Conservation (phyloP, 202 grass and related monocot species). For the Musa balbisiana region DNA sequence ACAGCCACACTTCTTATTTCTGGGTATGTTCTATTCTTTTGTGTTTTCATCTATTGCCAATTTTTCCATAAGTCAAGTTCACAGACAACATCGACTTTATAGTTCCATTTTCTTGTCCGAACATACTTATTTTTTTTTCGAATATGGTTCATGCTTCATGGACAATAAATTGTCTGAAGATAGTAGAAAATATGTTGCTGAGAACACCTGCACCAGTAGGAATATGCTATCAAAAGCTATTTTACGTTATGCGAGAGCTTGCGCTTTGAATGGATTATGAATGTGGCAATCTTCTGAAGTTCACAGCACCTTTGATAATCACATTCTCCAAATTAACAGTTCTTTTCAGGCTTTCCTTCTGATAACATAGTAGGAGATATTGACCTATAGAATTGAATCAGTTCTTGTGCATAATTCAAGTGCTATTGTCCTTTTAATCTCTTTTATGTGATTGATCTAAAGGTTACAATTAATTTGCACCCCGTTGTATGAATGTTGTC, state of each 20-base stretch:
- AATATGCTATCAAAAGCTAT: constrained; percentile 68
- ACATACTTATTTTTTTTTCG: background rate
- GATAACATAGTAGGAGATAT: background rate
- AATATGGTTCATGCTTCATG: constrained; percentile 16
- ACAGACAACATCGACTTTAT: too few species aligned
- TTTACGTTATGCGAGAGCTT: constrained; percentile 49
- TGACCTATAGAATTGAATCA: too few species aligned
- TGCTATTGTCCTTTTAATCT: too few species aligned
- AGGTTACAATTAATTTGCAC: background rate
- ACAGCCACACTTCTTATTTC: constrained; percentile 30
- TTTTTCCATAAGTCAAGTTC: too few species aligned
- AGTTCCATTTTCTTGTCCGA: too few species aligned
- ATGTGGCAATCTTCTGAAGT: constrained; percentile 60
- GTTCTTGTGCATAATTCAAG: too few species aligned
- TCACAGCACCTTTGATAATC: constrained; percentile 32
- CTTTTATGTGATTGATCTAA: background rate
- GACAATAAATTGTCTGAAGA: constrained; percentile 81
- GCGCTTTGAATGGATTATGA: constrained; percentile 66
- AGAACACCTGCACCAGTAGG: constrained; percentile 76
- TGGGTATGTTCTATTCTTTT: too few species aligned
- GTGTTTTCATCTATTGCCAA: too few species aligned
- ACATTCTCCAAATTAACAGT: background rate
- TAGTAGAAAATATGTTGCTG: constrained; percentile 77
- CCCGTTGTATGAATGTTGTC: too few species aligned
- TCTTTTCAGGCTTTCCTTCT: constrained; percentile 4